A percentile compares a stretch with the other conserved stretches of the same genome.
These are phyloP conservation scores for Danielia oregonensis DNA, from an alignment of 805 yeast species.

Conservation along the genomic window DNA sequence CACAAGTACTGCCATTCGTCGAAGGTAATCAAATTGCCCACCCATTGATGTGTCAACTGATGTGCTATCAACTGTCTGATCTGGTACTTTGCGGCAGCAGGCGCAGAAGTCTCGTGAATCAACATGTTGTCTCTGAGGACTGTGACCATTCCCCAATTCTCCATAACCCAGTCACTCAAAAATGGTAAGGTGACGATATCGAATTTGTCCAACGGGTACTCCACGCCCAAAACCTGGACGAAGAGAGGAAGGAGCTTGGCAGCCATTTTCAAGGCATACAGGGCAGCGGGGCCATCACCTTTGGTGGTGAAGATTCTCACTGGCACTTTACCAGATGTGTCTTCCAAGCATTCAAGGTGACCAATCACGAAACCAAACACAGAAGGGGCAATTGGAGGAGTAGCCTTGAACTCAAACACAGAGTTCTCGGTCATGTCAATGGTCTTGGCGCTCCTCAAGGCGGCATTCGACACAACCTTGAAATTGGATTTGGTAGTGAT, in stretches of 20 bases:
- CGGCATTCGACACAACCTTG: slow-evolving; percentile 50
- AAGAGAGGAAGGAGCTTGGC: slow-evolving; percentile 46
- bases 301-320: slow-evolving; percentile 52
- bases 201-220: slow-evolving; percentile 59
- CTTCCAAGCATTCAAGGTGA: slow-evolving; percentile 49
- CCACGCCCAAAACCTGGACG: slow-evolving; percentile 38
- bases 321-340: slow-evolving; percentile 26
- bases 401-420: slow-evolving; percentile 41
- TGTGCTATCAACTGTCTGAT: slow-evolving; percentile 61
- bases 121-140: slow-evolving; percentile 49
- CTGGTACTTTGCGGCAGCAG: slow-evolving; percentile 23
- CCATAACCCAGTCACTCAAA: slow-evolving; percentile 76
- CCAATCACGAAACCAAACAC: slow-evolving; percentile 69
- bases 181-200: slow-evolving; percentile 70
- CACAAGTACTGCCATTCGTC: slow-evolving; percentile 67
- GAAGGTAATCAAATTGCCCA: slow-evolving; percentile 66
- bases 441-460: slow-evolving; percentile 19
- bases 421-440: slow-evolving; percentile 23
- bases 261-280: slow-evolving; percentile 48
- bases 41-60: slow-evolving; percentile 77
- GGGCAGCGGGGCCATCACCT: slow-evolving; percentile 47
- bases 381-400: slow-evolving; percentile 61
- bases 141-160: slow-evolving; percentile 69
- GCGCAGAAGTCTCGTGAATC: slow-evolving; percentile 18
- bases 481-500: slow-evolving; percentile 44